These are phyloP conservation scores for Candida pseudoglaebosa DNA, from an alignment of 805 yeast genomes.

Conservation along the genomic window DNA sequence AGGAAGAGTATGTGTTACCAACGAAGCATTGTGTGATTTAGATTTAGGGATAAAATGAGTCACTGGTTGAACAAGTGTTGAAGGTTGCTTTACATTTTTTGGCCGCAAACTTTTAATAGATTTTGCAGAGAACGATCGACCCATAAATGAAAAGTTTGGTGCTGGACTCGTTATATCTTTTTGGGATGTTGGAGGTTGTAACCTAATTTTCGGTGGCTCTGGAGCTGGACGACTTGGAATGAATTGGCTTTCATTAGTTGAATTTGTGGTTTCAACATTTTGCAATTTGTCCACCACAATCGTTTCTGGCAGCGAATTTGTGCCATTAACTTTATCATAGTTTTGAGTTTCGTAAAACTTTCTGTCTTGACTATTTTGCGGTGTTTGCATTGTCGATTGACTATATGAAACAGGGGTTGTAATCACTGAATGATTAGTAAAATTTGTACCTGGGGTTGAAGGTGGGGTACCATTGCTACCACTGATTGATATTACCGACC, in stretches of 20 bases:
- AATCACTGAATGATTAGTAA: constrained; percentile 3
- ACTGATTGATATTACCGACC: constrained; percentile 14
- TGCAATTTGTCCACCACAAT: constrained; percentile 4
- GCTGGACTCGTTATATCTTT: not conserved
- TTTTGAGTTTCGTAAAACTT: not conserved
- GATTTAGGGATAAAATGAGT: constrained; percentile 32
- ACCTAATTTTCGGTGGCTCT: constrained; percentile 40
- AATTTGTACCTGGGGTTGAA: constrained; percentile 6
- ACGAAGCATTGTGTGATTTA: constrained; percentile 37
- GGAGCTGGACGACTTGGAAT: constrained; percentile 71
- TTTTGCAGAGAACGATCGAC: constrained; percentile 37
- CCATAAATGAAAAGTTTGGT: constrained; percentile 16
- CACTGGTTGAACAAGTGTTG: constrained; percentile 17
- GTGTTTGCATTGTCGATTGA: constrained; percentile 3
- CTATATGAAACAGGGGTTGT: constrained; percentile 24
- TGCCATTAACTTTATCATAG: constrained; percentile 5
- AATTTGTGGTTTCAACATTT: constrained; percentile 22
- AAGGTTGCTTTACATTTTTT: constrained; percentile 15
- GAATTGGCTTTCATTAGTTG: constrained; percentile 38
- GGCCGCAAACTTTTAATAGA: constrained; percentile 31
- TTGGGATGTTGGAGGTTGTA: constrained; percentile 1
- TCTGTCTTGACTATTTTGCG: constrained; percentile 2
- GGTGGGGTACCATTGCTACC: constrained; percentile 15
- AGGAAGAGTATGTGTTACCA: constrained; percentile 25
- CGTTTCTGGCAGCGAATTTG: constrained; percentile 5